Evolutionary conservation across 2,329 filamentous ascomycete species (phyloP), one percentile per base, ranked within the genome.

Genomic region (Zopfia rhizophila): DNA sequence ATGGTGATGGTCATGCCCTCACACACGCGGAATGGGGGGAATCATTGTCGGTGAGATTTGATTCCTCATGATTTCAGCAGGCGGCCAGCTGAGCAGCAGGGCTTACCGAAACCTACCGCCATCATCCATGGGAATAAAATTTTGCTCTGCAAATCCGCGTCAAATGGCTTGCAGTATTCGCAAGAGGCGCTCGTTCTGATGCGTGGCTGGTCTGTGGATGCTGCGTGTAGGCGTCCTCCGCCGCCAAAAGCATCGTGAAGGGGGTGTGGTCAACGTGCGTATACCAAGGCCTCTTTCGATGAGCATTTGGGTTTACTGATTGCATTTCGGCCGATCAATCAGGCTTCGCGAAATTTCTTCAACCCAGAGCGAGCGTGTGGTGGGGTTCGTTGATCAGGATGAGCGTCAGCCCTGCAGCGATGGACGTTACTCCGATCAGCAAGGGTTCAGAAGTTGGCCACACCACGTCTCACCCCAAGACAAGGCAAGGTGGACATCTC

Each of bases 371-470:
- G 42, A 23, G 40, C 44, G 44, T 33, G 36, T 53, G 53, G 55
- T 52, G 49, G 53, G 47, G 39, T n/a, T n/a, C n/a, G 38, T 38
- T 25, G 35, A 46, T 56, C 47, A 32, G 31, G 28, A 36, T 45
- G 42, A 52, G 53, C 58, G 47, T 51, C 52, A 51, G 52, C 52
- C 54, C 51, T 56, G 48, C 56, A 54, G 40, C 38, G 14, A 40
- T 41, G 43, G 38, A 55, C 55, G 52, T 58, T 47, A 56, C 52
- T 49, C 29, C 11, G 13, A 8, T n/a, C 12, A 6, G 23, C 22
- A 39, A 25, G 4, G 8, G 10, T 18, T 19, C 8, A 11, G 23
- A 23, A 21, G 5, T 29, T 36, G 11, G 37, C 6, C 14, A 6
- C 27, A 31, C n/a, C n/a, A n/a, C n/a, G n/a, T n/a, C n/a, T n/a